Evolutionary conservation across 179 eudicot genomes (phyloP).

Genomic region (Gypsophila paniculata): DNA sequence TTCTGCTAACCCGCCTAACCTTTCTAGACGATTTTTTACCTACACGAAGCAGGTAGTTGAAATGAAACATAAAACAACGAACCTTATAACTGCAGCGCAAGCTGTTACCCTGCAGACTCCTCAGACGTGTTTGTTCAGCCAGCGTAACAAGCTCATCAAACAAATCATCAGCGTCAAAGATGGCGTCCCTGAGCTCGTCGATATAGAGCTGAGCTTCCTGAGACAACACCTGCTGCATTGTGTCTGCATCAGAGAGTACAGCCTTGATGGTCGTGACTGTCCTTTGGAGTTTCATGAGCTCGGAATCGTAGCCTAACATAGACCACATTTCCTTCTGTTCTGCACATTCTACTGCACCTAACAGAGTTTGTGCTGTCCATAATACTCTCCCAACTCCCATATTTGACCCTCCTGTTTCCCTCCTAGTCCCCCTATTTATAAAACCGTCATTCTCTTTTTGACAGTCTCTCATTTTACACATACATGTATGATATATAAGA

Average conservation of each 20-base stretch:
- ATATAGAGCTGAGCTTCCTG: slow-evolving; percentile 9
- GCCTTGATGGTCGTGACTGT: slow-evolving; percentile 1
- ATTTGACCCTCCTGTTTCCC: too few relatives aligned
- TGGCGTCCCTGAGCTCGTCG: slow-evolving; percentile 10
- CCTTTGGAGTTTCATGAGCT: slow-evolving; percentile 4
- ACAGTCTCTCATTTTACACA: too few relatives aligned
- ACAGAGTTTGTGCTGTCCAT: slow-evolving; percentile 13
- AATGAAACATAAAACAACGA: too few relatives aligned
- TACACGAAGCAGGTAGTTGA: too few relatives aligned
- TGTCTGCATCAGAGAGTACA: slow-evolving; percentile 21
- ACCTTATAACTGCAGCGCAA: too few relatives aligned
- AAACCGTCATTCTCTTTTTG: too few relatives aligned
- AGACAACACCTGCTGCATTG: slow-evolving; percentile 6
- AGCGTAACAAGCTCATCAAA: slow-evolving; percentile 23
- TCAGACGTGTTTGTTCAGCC: neutral
- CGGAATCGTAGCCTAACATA: neutral
- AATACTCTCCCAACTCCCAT: too few relatives aligned
- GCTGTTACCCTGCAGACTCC: too few relatives aligned
- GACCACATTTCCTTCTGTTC: slow-evolving; percentile 1
- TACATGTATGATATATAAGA: too few relatives aligned
- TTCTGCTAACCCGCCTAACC: slow-evolving; percentile 15
- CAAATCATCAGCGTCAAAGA: slow-evolving; percentile 24
- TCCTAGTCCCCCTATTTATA: too few relatives aligned
- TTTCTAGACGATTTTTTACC: neutral
- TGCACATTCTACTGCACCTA: neutral